Base-by-base conservation (phyloP, 2,329 filamentous ascomycete genomes). In the Aspergillus neoniger region DNA sequence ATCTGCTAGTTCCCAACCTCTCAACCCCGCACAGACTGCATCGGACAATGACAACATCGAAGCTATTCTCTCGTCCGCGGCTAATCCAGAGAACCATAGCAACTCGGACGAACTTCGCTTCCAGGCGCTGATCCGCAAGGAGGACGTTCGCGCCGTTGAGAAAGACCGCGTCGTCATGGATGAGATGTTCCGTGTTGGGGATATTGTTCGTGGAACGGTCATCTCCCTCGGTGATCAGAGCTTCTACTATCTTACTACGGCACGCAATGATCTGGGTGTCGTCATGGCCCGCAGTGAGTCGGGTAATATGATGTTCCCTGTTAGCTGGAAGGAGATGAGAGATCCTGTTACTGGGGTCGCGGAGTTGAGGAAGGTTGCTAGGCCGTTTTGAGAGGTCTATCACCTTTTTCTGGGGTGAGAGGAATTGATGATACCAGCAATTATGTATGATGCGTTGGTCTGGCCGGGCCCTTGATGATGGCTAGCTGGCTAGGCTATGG, bases 191-290 rank as follows among this genome's bases (percentile, higher is more conserved):
- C 85, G 92, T 66, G 93, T 96, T 0, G 95, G 95, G 0, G 95
- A 99, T 80, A 87, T 98, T 66, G 91, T 99, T 55, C 82, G 91
- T 54, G 95, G 92, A 4, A 85, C 89, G 58, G 92, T 99, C 71
- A 95, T 96, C 60, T 95, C 91, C 7, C 79, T 98, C 14, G 95
- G 95, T 39, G 95, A 99, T 74, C 93, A 98, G 79, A 88, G 90
- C 54, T 96, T 91, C 70, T 99, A 98, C 76, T 99, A 97, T 76
- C 84, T 96, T n/a, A 91, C 89, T 25, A 99, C 95, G 1, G 92
- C 92, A 28, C 87, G 87, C 67, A 98, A 99, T 76, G 91, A 96
- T 74, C 82, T 96, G 43, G 95, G 95, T 2, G 94, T 98, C 60
- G 91, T 99, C 41, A 91, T 98, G 87, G 95, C 94, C 9, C 89